Evolutionary conservation across 331 rosid genomes (phyloP), one percentile per base, ranked within the genome.

Genomic region (Quercus lobata): DNA sequence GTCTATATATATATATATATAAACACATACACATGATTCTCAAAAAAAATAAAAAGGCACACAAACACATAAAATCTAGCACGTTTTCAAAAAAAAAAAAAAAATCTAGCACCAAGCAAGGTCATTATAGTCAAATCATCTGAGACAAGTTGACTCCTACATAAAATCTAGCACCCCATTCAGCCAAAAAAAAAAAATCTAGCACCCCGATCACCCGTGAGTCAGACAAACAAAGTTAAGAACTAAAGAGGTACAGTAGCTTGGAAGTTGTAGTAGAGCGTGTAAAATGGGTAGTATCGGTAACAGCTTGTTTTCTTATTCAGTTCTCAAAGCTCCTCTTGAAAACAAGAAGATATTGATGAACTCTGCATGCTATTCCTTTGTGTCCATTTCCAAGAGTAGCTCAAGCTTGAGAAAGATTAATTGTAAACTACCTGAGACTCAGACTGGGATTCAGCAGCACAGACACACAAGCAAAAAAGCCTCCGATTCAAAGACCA

Each of bases 381-480:
- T 35, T 46, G 57, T 69, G 66, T 83, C 72, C 22, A 79, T 29
- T 18, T 32, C 27, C 55, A 66, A 37, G 29, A 76, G 54, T 41
- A 49, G 68, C 5, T 29, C 60, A 57, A 84, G 82, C 58, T 49
- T 35, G 49, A 79, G 29, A 80, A 85, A 44, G 78, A 84, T 91
- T 57, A 83, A 55, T 73, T 88, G 94, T 77, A 84, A 79, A 73
- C 63, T 86, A 16, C 78, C 93, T 25, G 97, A 87, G 82, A 89
- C 91, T 29, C 93, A 89, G 83, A 88, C 85, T 77, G 94, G 83
- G 71, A 77, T 86, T 79, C 83, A 82, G 69, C 83, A 82, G 69
- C 87, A 89, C 63, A 88, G 52, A 44, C 84, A 83, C 69, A 78
- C 70, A 0, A 81, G 76, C 84, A 76, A 66, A 58, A 84, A 58